phyloP scores from a whole-genome alignment of 1,284 basidiomycete species.

The Cutaneotrichosporon cavernicola region DNA sequence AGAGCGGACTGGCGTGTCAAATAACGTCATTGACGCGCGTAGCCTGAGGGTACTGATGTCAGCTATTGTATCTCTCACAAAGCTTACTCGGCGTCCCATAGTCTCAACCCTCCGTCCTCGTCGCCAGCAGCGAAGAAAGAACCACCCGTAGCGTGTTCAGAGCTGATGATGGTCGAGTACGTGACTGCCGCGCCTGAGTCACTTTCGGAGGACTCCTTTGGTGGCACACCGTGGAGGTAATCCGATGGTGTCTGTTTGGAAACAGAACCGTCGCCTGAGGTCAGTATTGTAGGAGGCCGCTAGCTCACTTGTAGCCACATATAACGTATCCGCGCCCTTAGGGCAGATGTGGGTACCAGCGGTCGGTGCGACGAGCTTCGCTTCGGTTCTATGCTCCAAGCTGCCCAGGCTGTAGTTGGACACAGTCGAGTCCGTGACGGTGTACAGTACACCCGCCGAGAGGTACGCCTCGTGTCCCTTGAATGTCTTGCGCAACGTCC shows the following conservation, averaged over 20 bases:
- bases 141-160: constrained; percentile 12
- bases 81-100: constrained; percentile 43
- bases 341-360: constrained; percentile 21
- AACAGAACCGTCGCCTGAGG: constrained; percentile 15
- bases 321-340: constrained; percentile 17
- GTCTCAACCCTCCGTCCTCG: constrained; percentile 47
- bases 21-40: constrained; percentile 39
- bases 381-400: constrained; percentile 10
- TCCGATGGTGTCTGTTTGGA: constrained; percentile 21
- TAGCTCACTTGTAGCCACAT: constrained; percentile 19
- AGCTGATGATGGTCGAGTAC: constrained; percentile 25
- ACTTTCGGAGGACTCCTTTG: constrained; percentile 22
- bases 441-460: constrained; percentile 8
- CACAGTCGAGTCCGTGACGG: neutral
- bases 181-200: constrained; percentile 39
- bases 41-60: constrained; percentile 31
- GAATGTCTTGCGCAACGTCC: constrained; percentile 7
- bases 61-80: neutral
- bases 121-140: constrained; percentile 43
- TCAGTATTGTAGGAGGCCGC: neutral
- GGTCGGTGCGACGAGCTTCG: neutral
- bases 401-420: constrained; percentile 18
- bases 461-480: constrained; percentile 16
- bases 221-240: constrained; percentile 17
- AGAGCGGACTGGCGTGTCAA: constrained; percentile 55